These are phyloP conservation scores for Colletotrichum tamarilloi DNA, from an alignment of 2,329 filamentous ascomycete genomes.

Conservation along the genomic window DNA sequence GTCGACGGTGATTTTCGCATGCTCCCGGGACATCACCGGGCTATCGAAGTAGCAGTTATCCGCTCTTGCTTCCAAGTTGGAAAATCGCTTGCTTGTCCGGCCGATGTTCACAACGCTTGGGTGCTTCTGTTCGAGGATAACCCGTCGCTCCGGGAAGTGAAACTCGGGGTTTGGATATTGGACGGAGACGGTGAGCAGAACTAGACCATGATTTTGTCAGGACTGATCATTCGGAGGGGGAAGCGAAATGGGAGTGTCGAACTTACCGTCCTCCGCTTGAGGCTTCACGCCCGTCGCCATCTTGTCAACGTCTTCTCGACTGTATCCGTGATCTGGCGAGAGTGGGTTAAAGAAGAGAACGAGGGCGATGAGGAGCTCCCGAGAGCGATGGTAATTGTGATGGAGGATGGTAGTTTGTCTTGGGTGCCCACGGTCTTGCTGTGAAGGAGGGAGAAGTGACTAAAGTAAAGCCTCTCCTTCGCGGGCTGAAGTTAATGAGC, in stretches of 20 bases:
- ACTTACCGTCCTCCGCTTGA: conserved; percentile 28
- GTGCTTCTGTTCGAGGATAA: conserved; percentile 42
- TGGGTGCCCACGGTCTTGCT: not conserved
- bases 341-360: not conserved
- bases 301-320: not conserved
- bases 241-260: not conserved
- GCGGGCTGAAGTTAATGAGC: not conserved
- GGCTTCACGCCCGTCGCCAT: conserved; percentile 23
- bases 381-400: not conserved
- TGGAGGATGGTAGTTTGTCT: not conserved
- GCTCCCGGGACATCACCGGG: conserved; percentile 76
- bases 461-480: not conserved
- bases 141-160: conserved; percentile 35
- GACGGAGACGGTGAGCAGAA: conserved; percentile 44
- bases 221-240: not conserved
- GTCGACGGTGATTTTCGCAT: conserved; percentile 66
- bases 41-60: conserved; percentile 77
- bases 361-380: not conserved
- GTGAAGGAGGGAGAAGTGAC: not conserved
- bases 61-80: conserved; percentile 44
- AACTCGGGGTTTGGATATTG: conserved; percentile 38
- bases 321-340: not conserved
- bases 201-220: conserved; percentile 39
- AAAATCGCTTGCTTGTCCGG: conserved; percentile 55
- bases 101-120: conserved; percentile 49